phyloP scores from a whole-genome alignment of 208 protist species.

The Trypanosoma brucei region DNA sequence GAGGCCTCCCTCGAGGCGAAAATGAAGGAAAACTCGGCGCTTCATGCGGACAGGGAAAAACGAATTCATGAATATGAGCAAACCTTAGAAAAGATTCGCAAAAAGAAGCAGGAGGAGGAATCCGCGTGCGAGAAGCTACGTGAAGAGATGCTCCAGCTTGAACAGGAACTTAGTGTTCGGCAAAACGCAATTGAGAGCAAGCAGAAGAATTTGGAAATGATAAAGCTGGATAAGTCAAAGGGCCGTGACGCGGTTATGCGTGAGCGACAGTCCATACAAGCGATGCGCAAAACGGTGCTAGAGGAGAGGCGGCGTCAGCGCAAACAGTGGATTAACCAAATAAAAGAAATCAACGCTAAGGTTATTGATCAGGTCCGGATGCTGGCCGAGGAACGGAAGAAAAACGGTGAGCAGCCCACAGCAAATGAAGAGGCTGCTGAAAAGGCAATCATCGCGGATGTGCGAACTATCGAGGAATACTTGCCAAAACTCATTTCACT shows the following conservation, averaged over 20 bases:
- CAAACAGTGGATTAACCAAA: slow-evolving; percentile 88
- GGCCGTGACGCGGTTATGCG: slow-evolving; percentile 75
- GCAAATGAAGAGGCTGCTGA: slow-evolving; percentile 73
- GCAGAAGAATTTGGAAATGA: slow-evolving; percentile 87
- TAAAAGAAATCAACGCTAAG: slow-evolving; percentile 86
- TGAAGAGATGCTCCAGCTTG: slow-evolving; percentile 75
- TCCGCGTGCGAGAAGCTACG: slow-evolving; percentile 46
- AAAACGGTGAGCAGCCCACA: slow-evolving; percentile 60
- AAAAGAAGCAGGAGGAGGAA: slow-evolving; percentile 88
- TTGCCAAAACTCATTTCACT: slow-evolving; percentile 86
- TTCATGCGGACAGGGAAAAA: slow-evolving; percentile 75
- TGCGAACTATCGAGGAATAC: slow-evolving; percentile 83
- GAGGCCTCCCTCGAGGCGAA: slow-evolving; percentile 75
- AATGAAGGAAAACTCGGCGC: slow-evolving; percentile 69
- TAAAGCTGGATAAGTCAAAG: slow-evolving; percentile 80
- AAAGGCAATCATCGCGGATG: slow-evolving; percentile 69
- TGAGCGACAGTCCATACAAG: slow-evolving; percentile 68
- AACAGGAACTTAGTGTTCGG: slow-evolving; percentile 74
- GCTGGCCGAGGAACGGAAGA: slow-evolving; percentile 67
- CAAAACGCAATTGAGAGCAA: slow-evolving; percentile 70
- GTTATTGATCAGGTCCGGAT: slow-evolving; percentile 68
- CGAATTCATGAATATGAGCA: slow-evolving; percentile 81
- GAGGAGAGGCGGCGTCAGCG: slow-evolving; percentile 73
- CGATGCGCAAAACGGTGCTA: slow-evolving; percentile 63
- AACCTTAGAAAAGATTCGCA: slow-evolving; percentile 82